phyloP scores from a whole-genome alignment of 75 land plant species.

The Cupressus sempervirens region DNA sequence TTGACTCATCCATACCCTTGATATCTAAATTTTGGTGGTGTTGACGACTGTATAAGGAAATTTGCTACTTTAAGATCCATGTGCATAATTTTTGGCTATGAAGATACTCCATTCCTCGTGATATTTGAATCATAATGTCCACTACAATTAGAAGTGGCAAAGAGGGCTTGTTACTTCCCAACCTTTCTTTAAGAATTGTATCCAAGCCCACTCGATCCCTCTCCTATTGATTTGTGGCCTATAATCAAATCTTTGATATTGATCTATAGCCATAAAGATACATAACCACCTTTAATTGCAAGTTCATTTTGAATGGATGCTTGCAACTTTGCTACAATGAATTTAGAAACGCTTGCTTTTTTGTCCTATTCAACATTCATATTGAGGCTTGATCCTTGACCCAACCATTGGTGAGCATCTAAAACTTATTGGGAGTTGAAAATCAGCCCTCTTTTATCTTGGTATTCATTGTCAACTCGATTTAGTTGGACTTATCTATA shows the following conservation, averaged over 20 bases:
- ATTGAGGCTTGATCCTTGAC: neutral
- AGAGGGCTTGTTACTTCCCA: neutral
- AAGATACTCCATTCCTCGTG: constrained; percentile 18
- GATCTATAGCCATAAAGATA: constrained; percentile 6
- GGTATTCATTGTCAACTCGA: neutral
- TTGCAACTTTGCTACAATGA: neutral
- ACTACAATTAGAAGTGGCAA: constrained; percentile 9
- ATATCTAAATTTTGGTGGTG: neutral
- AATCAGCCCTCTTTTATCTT: neutral
- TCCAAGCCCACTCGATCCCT: constrained; percentile 4
- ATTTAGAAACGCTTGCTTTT: neutral
- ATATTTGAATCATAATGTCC: constrained; percentile 19
- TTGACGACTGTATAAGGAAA: constrained; percentile 8
- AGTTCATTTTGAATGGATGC: neutral
- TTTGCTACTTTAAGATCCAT: constrained; percentile 15
- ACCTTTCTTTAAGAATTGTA: neutral
- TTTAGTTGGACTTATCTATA: constrained; percentile 5
- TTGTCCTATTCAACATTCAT: constrained; percentile 2
- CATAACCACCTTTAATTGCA: neutral
- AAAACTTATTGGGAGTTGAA: neutral
- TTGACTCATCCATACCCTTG: constrained; percentile 19
- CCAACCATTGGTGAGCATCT: neutral
- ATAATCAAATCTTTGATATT: constrained; percentile 13
- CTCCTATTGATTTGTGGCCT: neutral
- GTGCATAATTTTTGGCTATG: constrained; percentile 14